Conservation (phyloP, 176 grass and related monocot genomes). For the Carex littledalei region DNA sequence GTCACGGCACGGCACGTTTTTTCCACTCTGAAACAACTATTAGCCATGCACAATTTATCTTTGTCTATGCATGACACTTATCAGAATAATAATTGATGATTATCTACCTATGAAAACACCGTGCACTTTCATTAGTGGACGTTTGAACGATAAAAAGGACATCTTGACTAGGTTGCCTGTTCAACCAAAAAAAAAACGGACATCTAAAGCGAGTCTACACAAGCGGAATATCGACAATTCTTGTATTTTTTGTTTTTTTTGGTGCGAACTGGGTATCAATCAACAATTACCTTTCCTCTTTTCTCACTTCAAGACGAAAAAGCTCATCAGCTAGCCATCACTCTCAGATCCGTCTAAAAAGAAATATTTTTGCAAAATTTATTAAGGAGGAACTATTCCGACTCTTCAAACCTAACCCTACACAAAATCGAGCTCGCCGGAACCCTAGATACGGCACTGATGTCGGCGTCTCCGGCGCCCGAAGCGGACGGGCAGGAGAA, state of each 20-base stretch:
- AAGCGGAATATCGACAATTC: neutral
- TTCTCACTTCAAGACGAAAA: neutral
- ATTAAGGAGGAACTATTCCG: neutral
- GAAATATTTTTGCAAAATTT: neutral
- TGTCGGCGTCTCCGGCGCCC: conserved; percentile 25
- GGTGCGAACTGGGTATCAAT: neutral
- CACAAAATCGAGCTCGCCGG: neutral
- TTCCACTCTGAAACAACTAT: too few species aligned
- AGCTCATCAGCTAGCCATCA: neutral
- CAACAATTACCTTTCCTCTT: neutral
- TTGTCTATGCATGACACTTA: neutral
- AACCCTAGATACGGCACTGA: conserved; percentile 16
- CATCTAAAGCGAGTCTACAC: neutral
- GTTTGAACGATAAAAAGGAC: too few species aligned
- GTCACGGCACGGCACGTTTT: too few species aligned
- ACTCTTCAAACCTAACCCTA: neutral
- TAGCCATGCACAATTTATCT: too few species aligned
- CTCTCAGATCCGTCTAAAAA: conserved; percentile 8
- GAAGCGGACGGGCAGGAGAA: conserved; percentile 54
- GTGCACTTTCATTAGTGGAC: too few species aligned
- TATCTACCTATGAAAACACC: neutral
- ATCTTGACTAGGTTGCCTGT: neutral
- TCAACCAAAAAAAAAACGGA: neutral
- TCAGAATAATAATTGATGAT: neutral
- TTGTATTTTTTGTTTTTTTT: too few species aligned